Base-by-base conservation (phyloP, 2,329 filamentous ascomycete species). In the Colletotrichum liaoningense region DNA sequence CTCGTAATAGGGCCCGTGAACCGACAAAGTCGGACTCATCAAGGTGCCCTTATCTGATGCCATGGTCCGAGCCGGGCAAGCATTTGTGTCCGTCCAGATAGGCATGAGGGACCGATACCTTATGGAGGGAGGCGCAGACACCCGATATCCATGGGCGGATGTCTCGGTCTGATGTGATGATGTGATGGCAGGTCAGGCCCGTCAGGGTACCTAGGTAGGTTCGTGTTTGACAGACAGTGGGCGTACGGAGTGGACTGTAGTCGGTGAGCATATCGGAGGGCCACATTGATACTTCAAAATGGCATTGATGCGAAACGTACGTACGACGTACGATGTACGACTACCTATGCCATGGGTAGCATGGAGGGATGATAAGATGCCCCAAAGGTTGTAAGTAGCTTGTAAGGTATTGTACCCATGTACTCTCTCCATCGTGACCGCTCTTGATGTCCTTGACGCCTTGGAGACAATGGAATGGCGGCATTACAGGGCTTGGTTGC, bases 101-200 rank as follows among this genome's bases (percentile, higher is more conserved):
- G 35, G 22, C 38, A 28, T 58, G 24, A 26, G 24, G 33, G 14
- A 35, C 11, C 28, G 38, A 14, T 16, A 28, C 19, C 35, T 12
- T n/a, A 30, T 22, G 19, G 42, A 26, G 30, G 7, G 16, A 33
- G 5, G 54, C 28, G 26, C 9, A 11, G 26, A 42, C 65, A 42
- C 26, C 19, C 22, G 35, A 28, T 42, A 26, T 55, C 52, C 16
- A 28, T 22, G n/a, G 24, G 30, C 54, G 54, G 59, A 64, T 49
- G 38, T 38, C 54, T 64, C 69, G 63, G 69, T 62, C 70, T 64
- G 70, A 69, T 46, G 24, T 69, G 33, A 64, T 19, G 52, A 64
- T 64, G 35, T 56, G 64, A 57, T 38, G 49, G 55, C 66, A 55
- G 55, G 30, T 60, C 52, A 38, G 46, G n/a, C 59, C 6, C 42